Evolutionary conservation across 768 basidiomycete genomes (phyloP), one percentile per base, ranked within the genome.

Genomic region (Termitomyces sp.): DNA sequence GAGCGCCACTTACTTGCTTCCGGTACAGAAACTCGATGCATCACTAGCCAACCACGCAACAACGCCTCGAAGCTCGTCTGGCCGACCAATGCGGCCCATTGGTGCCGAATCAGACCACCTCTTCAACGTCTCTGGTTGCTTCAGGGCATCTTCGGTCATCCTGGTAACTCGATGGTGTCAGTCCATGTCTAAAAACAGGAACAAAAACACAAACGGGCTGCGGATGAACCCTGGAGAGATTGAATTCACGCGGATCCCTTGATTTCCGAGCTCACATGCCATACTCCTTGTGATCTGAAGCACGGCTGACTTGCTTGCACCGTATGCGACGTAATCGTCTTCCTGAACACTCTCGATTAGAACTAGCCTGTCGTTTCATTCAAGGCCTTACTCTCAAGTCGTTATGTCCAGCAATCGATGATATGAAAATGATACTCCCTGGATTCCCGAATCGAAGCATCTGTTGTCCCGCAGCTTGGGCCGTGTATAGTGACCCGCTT

Each of bases 231-330:
- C 88, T 0, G 89, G 88, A 26, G 89, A 91, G 50, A 91, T 75
- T 10, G 84, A 77, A 69, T 91, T 91, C 57, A 90, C 88, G 0
- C 89, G 79, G 55, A 91, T 90, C 4, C 76, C 72, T 67, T 83
- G 74, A 46, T 67, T 72, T 1, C 86, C 90, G 0, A 91, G 77
- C 65, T 91, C 89, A 66, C 87, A 89, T 5, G 89, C 89, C 86
- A 91, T 85, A 69, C 85, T 88, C 54, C 90, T 81, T 1, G 76
- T 84, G 86, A 90, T 89, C 71, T 91, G 89, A 43, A 90, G 72
- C 20, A 91, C 86, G 4, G 83, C 89, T 1, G 86, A 81, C 70
- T 91, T 91, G 72, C 86, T 87, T 46, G 81, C 77, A 70, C 89
- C 88, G 71, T 91, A 91, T 16, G 86, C 16, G 30, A 54, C 30